phyloP scores from a whole-genome alignment of 164 flowering plant species.

The Kingdonia uniflora region DNA sequence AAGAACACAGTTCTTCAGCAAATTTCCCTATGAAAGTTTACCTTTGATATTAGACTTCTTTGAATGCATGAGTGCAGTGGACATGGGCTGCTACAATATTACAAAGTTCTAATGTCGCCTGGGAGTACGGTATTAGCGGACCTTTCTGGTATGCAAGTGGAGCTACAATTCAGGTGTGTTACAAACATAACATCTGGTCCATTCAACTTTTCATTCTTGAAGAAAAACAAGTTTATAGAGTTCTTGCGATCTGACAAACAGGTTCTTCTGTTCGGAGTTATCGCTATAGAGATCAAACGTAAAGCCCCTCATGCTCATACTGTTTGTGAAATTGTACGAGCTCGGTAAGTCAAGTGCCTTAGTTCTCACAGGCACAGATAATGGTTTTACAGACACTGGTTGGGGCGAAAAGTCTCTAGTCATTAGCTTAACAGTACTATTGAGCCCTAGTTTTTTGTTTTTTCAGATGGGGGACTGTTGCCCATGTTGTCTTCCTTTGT shows the following conservation, averaged over 20 bases:
- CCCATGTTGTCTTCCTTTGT: conserved; percentile 68
- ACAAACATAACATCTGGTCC: neutral
- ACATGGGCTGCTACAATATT: conserved; percentile 98
- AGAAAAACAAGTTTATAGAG: neutral
- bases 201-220: neutral
- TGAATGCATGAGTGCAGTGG: conserved; percentile 45
- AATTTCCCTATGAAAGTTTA: too few relatives aligned
- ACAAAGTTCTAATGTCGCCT: conserved; percentile 96
- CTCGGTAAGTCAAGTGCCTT: conserved; percentile 38
- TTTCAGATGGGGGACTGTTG: conserved; percentile 83
- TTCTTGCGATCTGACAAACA: conserved; percentile 9
- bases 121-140: conserved; percentile 94
- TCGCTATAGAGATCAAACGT: conserved; percentile 94
- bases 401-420: too few relatives aligned
- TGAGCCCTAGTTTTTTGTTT: neutral
- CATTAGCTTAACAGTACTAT: too few relatives aligned
- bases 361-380: too few relatives aligned
- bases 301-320: conserved; percentile 97
- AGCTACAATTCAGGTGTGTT: conserved; percentile 76
- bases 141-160: conserved; percentile 99
- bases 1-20: too few relatives aligned
- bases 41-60: too few relatives aligned
- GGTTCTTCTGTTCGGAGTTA: conserved; percentile 91
- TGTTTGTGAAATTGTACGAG: conserved; percentile 87
- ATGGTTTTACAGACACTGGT: too few relatives aligned